Evolutionary conservation across 73 alveolate species (phyloP), one percentile per base, ranked within the genome.

Genomic region (Blepharisma stoltei): DNA sequence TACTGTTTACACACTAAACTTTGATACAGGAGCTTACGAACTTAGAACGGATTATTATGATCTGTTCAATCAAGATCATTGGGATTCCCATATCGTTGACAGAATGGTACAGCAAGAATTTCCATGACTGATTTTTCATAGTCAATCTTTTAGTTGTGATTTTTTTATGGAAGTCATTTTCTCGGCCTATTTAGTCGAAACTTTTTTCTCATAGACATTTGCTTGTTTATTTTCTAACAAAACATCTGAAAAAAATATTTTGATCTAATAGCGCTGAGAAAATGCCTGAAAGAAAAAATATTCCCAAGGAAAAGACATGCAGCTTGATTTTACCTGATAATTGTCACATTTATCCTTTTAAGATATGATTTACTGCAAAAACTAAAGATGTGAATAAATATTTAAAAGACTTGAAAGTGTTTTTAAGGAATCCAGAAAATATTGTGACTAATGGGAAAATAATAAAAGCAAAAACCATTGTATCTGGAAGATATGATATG

Each of bases 341-440:
- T 14, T 9, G 23, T 8, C 23, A 18, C 46, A 60, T 60, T 20
- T 60, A 60, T 25, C 73, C 73, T 60, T 60, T 60, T 25, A 60
- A 60, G 46, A 38, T 60, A 14, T 60, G 73, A 47, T 14, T 60
- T 9, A 60, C 73, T 60, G 73, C 73, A 14, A 60, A 38, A 60
- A 25, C 46, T 5, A 9, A n/a, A 14, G 73, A 60, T 60, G 73
- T 60, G 18, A 25, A 8, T 60, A 9, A 18, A 25, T 20, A 60
- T 60, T 14, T 14, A 60, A n/a, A 60, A 9, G 46, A 25, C 14
- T 60, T 60, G 46, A 60, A 60, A 60, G 73, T 14, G 4, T 60
- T 60, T 60, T 60, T 60, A 60, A 60, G 5, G 5, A 60, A 60
- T 5, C 14, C 46, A 14, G 46, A 25, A n/a, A 25, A 25, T 2